Conservation (phyloP, 2,329 filamentous ascomycete genomes). For the Ceratocystis ficicola region DNA sequence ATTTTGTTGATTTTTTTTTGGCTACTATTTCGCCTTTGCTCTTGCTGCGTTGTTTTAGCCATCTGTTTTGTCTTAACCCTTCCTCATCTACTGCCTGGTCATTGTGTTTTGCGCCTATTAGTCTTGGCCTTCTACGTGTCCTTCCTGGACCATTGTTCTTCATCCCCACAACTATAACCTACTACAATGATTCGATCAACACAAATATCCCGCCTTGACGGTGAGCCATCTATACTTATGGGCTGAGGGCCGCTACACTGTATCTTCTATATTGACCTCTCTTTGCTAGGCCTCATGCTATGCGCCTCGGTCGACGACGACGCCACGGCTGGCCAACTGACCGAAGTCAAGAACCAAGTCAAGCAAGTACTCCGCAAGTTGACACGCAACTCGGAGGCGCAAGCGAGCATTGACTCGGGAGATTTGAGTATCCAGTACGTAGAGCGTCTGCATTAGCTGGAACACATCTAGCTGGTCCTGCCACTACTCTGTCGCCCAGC, state of each 20-base stretch:
- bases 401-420: constrained; percentile 83
- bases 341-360: constrained; percentile 79
- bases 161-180: background rate
- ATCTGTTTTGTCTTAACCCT: background rate
- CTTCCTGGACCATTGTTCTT: background rate
- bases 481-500: background rate
- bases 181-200: constrained; percentile 72
- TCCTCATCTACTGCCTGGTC: background rate
- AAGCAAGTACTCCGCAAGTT: constrained; percentile 83
- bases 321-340: constrained; percentile 62
- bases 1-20: no score
- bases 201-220: constrained; percentile 86
- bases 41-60: background rate
- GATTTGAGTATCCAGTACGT: constrained; percentile 69
- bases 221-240: constrained; percentile 34
- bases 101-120: background rate
- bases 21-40: background rate
- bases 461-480: no score
- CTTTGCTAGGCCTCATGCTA: constrained; percentile 67
- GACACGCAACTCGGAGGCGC: constrained; percentile 75
- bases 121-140: constrained; percentile 3
- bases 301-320: constrained; percentile 91
- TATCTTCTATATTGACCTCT: constrained; percentile 1
- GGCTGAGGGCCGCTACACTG: constrained; percentile 11
- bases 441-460: no score